Evolutionary conservation across 1,139 yeast genomes (phyloP).

Genomic region (Zygoascus meyerae): DNA sequence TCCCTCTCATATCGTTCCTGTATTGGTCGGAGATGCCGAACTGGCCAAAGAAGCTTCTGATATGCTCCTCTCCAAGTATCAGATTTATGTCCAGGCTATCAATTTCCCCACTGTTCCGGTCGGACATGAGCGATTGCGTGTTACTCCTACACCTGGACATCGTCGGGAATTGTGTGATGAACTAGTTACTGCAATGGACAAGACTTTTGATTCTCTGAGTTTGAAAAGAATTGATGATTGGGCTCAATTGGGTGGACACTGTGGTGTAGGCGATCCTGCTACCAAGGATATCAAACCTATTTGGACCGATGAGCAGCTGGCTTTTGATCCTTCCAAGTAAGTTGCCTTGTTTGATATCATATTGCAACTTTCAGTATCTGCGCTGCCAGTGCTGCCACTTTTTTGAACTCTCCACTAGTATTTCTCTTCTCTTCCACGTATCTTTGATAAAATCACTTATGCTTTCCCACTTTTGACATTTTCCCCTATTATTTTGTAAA

Average conservation of each 20-base stretch:
- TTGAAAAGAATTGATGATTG: conserved; percentile 76
- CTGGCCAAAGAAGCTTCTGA: conserved; percentile 91
- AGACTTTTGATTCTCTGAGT: conserved; percentile 67
- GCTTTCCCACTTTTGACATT: not conserved
- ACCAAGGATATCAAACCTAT: conserved; percentile 45
- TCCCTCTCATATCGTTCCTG: conserved; percentile 96
- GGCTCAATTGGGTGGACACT: conserved; percentile 73
- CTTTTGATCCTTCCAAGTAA: conserved; percentile 23
- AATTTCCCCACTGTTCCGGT: conserved; percentile 97
- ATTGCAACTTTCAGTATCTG: no score
- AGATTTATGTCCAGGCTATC: conserved; percentile 94
- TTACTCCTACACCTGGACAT: conserved; percentile 98
- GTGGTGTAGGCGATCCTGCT: conserved; percentile 66
- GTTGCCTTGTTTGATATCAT: not conserved
- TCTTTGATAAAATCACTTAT: not conserved
- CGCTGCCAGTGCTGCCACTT: not conserved
- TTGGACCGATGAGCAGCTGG: conserved; percentile 83
- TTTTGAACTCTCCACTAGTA: not conserved
- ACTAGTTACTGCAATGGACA: conserved; percentile 71
- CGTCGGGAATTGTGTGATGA: conserved; percentile 67
- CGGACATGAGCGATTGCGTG: conserved; percentile 92
- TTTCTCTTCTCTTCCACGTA: not conserved
- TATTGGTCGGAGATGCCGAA: conserved; percentile 89
- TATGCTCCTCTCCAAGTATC: conserved; percentile 71
- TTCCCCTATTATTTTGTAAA: conserved; percentile 6